Evolutionary conservation across 2,329 filamentous ascomycete genomes (phyloP).

Genomic region (Trichoderma sp.): DNA sequence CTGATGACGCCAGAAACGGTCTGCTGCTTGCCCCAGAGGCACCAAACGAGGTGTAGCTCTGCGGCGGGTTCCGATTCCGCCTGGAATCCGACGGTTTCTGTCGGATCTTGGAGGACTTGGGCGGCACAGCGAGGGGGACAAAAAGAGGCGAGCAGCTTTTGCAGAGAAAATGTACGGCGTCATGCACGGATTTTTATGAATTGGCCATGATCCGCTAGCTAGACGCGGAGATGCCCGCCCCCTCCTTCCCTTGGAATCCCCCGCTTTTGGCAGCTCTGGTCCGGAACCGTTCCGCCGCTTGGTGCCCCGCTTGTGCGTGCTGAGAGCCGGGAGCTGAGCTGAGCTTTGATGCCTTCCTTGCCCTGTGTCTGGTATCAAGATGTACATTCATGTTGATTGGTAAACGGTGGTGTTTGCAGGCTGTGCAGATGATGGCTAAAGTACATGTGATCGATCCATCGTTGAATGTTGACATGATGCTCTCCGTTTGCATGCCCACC

Average conservation of each 20-base stretch:
- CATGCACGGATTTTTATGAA: not conserved
- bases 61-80: conserved; percentile 17
- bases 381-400: too few relatives aligned
- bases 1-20: conserved; percentile 18
- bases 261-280: not conserved
- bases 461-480: too few relatives aligned
- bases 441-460: too few relatives aligned
- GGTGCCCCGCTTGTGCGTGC: not conserved
- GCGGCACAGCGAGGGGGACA: not conserved
- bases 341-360: not conserved
- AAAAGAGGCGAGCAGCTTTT: not conserved
- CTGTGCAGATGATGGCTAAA: too few relatives aligned
- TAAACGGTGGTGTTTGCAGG: too few relatives aligned
- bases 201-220: not conserved
- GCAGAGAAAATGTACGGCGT: not conserved
- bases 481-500: too few relatives aligned
- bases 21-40: not conserved
- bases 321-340: conserved; percentile 16
- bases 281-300: conserved; percentile 18
- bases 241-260: not conserved
- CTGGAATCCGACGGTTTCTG: conserved; percentile 23
- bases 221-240: not conserved
- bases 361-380: too few relatives aligned
- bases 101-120: conserved; percentile 5
- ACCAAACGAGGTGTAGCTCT: not conserved